Conservation (phyloP, 1,139 yeast species). For the Candida neerlandica region DNA sequence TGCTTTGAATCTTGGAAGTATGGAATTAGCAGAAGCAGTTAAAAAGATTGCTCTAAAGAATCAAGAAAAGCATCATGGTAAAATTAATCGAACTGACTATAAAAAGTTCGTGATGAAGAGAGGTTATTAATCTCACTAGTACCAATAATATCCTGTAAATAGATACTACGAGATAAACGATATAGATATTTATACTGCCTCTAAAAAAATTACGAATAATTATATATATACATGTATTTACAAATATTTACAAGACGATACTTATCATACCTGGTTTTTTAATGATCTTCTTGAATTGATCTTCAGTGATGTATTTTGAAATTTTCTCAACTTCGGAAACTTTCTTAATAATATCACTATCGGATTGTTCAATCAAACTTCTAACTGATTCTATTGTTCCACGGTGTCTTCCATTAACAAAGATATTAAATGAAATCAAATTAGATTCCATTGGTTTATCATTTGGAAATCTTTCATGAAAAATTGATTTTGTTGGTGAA, state of each 20-base stretch:
- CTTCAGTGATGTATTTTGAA: conserved; percentile 8
- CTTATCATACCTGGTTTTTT: conserved; percentile 33
- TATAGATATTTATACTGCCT: background rate
- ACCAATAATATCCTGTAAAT: conserved; percentile 4
- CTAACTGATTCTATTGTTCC: conserved; percentile 36
- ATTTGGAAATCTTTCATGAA: conserved; percentile 57
- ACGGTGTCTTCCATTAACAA: conserved; percentile 71
- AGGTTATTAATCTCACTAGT: conserved; percentile 26
- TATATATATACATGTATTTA: conserved; percentile 8
- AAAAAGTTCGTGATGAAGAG: conserved; percentile 34
- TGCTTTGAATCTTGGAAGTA: conserved; percentile 55
- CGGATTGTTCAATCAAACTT: conserved; percentile 18
- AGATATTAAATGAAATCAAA: conserved; percentile 48
- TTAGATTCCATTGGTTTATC: conserved; percentile 39
- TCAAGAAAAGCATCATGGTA: conserved; percentile 41
- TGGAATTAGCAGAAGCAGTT: conserved; percentile 35
- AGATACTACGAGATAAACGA: background rate
- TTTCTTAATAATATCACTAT: conserved; percentile 36
- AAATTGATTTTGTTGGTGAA: conserved; percentile 49
- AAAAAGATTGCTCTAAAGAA: conserved; percentile 39
- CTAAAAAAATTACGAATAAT: background rate
- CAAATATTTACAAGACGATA: conserved; percentile 19
- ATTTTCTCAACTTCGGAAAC: conserved; percentile 16
- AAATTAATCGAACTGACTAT: conserved; percentile 37
- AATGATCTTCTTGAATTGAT: conserved; percentile 23